Evolutionary conservation across 352 stramenopile species (phyloP), one percentile per base, ranked within the genome.

Genomic region (Phytopythium litorale): DNA sequence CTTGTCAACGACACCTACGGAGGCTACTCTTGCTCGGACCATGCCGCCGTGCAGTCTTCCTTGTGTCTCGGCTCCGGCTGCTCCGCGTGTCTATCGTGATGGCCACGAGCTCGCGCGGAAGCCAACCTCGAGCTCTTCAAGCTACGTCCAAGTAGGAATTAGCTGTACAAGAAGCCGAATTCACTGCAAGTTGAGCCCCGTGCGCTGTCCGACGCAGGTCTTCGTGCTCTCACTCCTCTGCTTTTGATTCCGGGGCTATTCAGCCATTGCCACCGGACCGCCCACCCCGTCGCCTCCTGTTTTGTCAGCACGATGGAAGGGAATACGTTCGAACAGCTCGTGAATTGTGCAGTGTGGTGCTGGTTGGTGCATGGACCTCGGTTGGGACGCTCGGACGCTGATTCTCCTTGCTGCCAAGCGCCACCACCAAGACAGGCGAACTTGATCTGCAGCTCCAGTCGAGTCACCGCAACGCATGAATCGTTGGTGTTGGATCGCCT

Each of bases 11-110:
- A 88, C 65, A 64, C 55, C 8, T 85, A 79, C 71, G 68, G 68
- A 9, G 72, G 74, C 21, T 89, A 69, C 58, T 75, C 78, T 12
- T 72, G 68, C 62, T 91, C 81, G 8, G 84, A 93, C 58, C 81
- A 93, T 60, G 81, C 81, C 12, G 67, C 81, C 1, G 32, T 83
- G 19, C 70, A 88, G 65, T 77, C 80, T 15, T 68, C 75, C 42
- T 91, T 93, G 58, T 85, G 78, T 58, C 66, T 90, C 30, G 79
- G 84, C 50, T 57, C 46, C 19, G n/a, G 25, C 38, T 60, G 55
- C 42, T 30, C 38, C 13, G n/a, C 4, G 5, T 60, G 55, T 28
- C 6, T 60, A 15, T 8, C 0, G 38, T 60, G 46, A 37, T 7
- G 13, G 11, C 12, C 23, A n/a, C 3, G 21, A 54, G 25, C 49